Percentiles rank a stretch among this genome's conserved stretches.
phyloP scores from a whole-genome alignment of 768 basidiomycete species.

The Imleria badia region DNA sequence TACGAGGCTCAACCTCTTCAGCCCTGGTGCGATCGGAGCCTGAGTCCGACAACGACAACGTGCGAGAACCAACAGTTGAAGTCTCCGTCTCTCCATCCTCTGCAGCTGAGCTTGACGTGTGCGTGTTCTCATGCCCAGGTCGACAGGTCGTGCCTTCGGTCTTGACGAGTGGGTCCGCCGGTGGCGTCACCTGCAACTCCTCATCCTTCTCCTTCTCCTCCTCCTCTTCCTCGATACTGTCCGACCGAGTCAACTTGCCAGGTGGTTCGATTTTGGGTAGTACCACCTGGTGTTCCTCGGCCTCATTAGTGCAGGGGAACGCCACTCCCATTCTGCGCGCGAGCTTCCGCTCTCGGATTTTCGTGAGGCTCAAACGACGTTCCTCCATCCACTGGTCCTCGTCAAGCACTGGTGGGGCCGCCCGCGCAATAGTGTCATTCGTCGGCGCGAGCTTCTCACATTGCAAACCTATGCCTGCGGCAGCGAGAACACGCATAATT shows the following conservation, averaged over 20 bases:
- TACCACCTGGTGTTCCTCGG: slow-evolving; percentile 14
- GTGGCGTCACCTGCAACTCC: slow-evolving; percentile 1
- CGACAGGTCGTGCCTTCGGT: neutral
- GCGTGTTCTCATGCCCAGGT: slow-evolving; percentile 3
- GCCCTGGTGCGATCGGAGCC: slow-evolving; percentile 28
- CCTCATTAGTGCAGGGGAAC: slow-evolving; percentile 13
- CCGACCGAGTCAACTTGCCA: slow-evolving; percentile 27
- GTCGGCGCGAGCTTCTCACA: slow-evolving; percentile 21
- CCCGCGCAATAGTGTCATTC: slow-evolving; percentile 2
- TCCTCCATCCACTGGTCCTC: slow-evolving; percentile 38
- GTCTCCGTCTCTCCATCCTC: slow-evolving; percentile 25
- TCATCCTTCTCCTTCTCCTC: slow-evolving; percentile 23
- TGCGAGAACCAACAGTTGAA: slow-evolving; percentile 22
- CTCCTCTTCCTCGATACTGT: slow-evolving; percentile 34
- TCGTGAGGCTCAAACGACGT: slow-evolving; percentile 32
- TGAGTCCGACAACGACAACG: slow-evolving; percentile 27
- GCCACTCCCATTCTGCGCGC: slow-evolving; percentile 32
- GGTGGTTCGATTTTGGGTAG: slow-evolving; percentile 24
- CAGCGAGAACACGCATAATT: slow-evolving; percentile 63
- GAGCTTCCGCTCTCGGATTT: slow-evolving; percentile 33
- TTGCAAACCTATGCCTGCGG: slow-evolving; percentile 47
- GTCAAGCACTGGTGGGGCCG: slow-evolving; percentile 13
- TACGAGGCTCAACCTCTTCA: slow-evolving; percentile 25
- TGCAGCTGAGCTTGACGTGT: neutral
- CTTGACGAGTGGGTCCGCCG: neutral